A percentile compares a stretch with the other conserved stretches of the same genome.
Conservation (phyloP, 2,329 filamentous ascomycete species). For the Clonostachys chloroleuca region DNA sequence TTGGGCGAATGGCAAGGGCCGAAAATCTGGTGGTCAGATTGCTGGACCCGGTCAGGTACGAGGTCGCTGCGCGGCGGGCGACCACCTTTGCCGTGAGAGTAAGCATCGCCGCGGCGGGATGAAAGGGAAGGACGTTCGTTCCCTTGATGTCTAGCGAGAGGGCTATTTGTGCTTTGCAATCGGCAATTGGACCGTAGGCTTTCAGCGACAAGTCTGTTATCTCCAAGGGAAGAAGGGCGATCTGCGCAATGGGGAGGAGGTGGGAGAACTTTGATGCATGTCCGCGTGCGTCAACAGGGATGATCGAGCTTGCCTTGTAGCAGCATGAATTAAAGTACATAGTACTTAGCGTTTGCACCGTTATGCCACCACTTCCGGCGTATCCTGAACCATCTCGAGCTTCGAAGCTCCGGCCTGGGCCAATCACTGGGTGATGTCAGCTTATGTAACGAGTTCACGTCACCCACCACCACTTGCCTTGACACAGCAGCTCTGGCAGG, state of each 20-base stretch:
- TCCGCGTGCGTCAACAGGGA: conserved; percentile 2
- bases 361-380: background rate
- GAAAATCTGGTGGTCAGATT: conserved; percentile 11
- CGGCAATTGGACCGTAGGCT: too few species aligned
- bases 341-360: conserved; percentile 2
- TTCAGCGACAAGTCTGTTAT: conserved; percentile 1
- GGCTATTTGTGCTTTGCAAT: too few species aligned
- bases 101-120: conserved; percentile 24
- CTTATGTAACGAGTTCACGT: conserved; percentile 18
- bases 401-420: conserved; percentile 3
- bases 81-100: conserved; percentile 31
- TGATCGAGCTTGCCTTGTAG: conserved; percentile 3
- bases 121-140: too few species aligned
- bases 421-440: conserved; percentile 17
- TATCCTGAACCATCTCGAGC: background rate
- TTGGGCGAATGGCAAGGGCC: conserved; percentile 8
- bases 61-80: conserved; percentile 23
- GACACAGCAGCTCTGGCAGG: conserved; percentile 13
- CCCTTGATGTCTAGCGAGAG: too few species aligned
- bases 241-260: background rate
- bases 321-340: background rate
- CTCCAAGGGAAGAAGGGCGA: too few species aligned
- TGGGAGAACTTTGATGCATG: background rate
- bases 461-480: too few species aligned
- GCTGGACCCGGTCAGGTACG: conserved; percentile 11